A percentile compares a stretch with the other conserved stretches of the same genome.
phyloP scores from a whole-genome alignment of 2,329 filamentous ascomycete genomes.

The Fusarium drepaniforme region DNA sequence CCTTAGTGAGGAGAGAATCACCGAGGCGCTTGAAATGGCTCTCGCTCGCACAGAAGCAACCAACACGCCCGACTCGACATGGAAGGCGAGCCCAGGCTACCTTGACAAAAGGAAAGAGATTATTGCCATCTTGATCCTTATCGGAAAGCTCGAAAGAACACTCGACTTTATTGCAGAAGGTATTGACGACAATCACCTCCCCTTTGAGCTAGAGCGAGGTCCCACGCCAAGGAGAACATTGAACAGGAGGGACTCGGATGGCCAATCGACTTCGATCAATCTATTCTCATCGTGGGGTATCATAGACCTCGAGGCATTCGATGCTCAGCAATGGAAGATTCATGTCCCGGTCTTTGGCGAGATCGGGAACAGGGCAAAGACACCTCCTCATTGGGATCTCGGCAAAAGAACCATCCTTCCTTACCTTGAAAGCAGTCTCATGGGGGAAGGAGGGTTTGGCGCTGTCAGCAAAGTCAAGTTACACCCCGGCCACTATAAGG shows the following conservation, averaged over 20 bases:
- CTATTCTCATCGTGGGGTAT: slow-evolving; percentile 3
- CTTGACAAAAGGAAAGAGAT: neutral
- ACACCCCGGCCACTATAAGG: slow-evolving; percentile 1
- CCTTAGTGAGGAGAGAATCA: neutral
- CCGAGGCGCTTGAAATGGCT: neutral
- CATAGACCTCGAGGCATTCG: neutral
- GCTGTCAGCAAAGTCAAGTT: slow-evolving; percentile 10
- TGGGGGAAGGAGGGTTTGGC: slow-evolving; percentile 4
- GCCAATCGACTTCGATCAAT: neutral
- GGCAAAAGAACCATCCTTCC: neutral
- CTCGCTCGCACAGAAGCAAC: neutral
- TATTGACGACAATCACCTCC: slow-evolving; percentile 9
- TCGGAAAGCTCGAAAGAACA: neutral
- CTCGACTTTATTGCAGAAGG: slow-evolving; percentile 5
- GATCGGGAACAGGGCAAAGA: neutral
- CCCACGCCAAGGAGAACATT: neutral
- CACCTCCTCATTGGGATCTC: neutral
- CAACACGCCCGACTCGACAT: neutral
- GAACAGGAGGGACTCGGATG: neutral
- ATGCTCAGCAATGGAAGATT: slow-evolving; percentile 3
- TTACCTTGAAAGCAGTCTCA: neutral
- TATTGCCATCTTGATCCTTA: slow-evolving; percentile 6
- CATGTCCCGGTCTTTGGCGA: slow-evolving; percentile 2
- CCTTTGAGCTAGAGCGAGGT: neutral
- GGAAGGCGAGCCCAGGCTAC: neutral